These are phyloP conservation scores for Mediolabrus comicus DNA, from an alignment of 108 stramenopile species.

Conservation along the genomic window DNA sequence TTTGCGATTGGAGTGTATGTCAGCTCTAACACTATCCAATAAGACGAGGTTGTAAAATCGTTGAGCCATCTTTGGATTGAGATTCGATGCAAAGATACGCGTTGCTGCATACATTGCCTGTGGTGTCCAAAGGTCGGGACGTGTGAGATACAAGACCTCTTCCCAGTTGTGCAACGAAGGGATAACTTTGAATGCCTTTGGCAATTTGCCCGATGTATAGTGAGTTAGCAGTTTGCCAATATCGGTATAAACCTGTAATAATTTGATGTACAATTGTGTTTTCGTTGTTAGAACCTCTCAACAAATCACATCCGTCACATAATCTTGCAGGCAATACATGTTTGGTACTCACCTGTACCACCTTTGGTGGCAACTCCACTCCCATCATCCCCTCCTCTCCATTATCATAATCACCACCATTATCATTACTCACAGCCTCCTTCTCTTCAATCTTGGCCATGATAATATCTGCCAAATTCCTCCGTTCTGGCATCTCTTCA, in stretches of 20 bases:
- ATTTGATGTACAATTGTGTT: background rate
- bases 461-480: slow-evolving; percentile 95
- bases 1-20: slow-evolving; percentile 89
- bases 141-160: slow-evolving; percentile 94
- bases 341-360: slow-evolving; percentile 76
- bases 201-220: slow-evolving; percentile 97
- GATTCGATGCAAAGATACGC: slow-evolving; percentile 96
- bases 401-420: slow-evolving; percentile 38
- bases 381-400: slow-evolving; percentile 31
- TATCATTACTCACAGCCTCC: slow-evolving; percentile 57
- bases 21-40: slow-evolving; percentile 92
- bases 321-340: background rate
- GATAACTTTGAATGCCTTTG: slow-evolving; percentile 99
- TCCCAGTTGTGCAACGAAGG: slow-evolving; percentile 97
- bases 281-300: too few relatives aligned
- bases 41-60: slow-evolving; percentile 96
- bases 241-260: slow-evolving; percentile 79
- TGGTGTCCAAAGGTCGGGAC: slow-evolving; percentile 96
- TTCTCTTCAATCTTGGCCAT: slow-evolving; percentile 97
- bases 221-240: slow-evolving; percentile 92
- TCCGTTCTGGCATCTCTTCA: slow-evolving; percentile 41
- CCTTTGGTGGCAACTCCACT: slow-evolving; percentile 80
- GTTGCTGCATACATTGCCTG: slow-evolving; percentile 97
- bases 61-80: slow-evolving; percentile 97
- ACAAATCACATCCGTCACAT: too few relatives aligned